Percentiles rank a stretch among this genome's conserved stretches.
These are phyloP conservation scores for Trametes meyenii DNA, from an alignment of 768 basidiomycete genomes.

Conservation along the genomic window DNA sequence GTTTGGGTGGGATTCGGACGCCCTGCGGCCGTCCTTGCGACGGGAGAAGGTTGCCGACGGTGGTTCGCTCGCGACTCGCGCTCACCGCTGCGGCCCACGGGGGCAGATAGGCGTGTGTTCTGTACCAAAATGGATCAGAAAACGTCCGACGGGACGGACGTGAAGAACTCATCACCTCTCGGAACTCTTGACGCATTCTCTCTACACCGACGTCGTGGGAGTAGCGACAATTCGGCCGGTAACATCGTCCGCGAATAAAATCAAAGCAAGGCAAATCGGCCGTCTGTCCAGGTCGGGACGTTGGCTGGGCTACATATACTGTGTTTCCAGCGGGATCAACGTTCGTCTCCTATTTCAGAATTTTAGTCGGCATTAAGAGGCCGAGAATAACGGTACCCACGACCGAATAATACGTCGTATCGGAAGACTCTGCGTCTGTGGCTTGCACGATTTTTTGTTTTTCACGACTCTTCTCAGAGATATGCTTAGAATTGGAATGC, in stretches of 20 bases:
- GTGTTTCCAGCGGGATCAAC: background rate
- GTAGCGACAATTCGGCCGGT: constrained; percentile 7
- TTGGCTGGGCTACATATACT: background rate
- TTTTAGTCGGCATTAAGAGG: too few species aligned
- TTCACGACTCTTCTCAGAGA: background rate
- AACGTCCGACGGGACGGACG: background rate
- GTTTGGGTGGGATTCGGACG: background rate
- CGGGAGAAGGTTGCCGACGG: background rate
- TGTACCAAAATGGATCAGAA: background rate
- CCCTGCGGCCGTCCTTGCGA: background rate
- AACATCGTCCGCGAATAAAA: constrained; percentile 10
- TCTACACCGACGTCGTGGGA: constrained; percentile 12
- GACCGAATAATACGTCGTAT: background rate
- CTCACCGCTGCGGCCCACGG: background rate
- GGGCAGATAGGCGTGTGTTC: background rate
- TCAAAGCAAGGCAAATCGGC: constrained; percentile 3
- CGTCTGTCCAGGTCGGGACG: background rate
- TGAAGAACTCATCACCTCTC: background rate
- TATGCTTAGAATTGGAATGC: background rate
- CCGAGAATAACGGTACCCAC: background rate
- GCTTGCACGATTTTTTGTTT: background rate
- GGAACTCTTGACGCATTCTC: background rate
- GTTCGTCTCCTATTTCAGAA: background rate
- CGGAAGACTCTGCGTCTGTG: background rate
- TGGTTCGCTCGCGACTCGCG: background rate